Evolutionary conservation across 768 basidiomycete species (phyloP).

Genomic region (Asterophora lycoperdoides): DNA sequence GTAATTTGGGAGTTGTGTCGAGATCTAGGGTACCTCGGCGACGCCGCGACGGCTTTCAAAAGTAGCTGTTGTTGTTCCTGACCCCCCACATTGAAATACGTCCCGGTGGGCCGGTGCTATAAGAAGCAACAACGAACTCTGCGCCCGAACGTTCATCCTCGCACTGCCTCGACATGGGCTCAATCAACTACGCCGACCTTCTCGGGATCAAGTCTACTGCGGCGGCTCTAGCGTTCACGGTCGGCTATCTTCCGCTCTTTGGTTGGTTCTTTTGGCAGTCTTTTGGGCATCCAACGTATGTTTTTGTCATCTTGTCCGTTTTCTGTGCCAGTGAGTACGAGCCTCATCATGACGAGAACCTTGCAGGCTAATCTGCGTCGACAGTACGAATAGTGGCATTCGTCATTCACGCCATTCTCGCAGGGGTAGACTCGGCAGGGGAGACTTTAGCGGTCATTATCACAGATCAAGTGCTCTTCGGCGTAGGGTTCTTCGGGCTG

Average conservation of each 20-base stretch:
- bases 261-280: constrained; percentile 28
- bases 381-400: constrained; percentile 40
- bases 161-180: too few species aligned
- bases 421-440: constrained; percentile 27
- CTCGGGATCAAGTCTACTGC: constrained; percentile 32
- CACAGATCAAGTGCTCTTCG: constrained; percentile 34
- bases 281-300: constrained; percentile 29
- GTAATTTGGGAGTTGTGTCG: too few species aligned
- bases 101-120: too few species aligned
- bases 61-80: too few species aligned
- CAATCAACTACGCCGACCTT: constrained; percentile 29
- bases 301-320: constrained; percentile 29
- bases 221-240: constrained; percentile 33
- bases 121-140: too few species aligned
- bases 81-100: too few species aligned
- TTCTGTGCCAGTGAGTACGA: constrained; percentile 35
- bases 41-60: too few species aligned
- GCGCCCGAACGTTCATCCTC: too few species aligned
- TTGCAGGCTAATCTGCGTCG: background rate
- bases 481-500: constrained; percentile 41
- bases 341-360: too few species aligned
- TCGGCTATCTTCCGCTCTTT: constrained; percentile 29
- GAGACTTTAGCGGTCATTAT: constrained; percentile 31
- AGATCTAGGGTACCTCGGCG: too few species aligned
- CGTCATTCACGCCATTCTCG: constrained; percentile 34